Evolutionary conservation across 2,329 filamentous ascomycete genomes (phyloP), one percentile per base, ranked within the genome.

Genomic region (Pyrenophora graminea): DNA sequence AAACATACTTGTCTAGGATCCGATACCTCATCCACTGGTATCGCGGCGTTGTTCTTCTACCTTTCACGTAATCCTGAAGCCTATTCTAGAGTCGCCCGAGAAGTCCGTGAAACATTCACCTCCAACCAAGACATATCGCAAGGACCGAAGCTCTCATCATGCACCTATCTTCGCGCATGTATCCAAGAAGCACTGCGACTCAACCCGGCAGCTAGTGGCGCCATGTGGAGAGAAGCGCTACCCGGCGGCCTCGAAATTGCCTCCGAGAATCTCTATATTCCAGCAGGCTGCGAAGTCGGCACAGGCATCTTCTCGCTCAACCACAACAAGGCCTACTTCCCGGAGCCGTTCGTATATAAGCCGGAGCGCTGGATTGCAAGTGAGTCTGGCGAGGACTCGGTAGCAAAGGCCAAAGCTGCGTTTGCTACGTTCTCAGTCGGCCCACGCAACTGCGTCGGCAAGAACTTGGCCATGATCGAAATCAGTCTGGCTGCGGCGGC

Each of bases 31-130:
- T 65, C 68, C 3, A 68, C 65, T 23, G 59, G 63, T 23, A 37
- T 70, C 7, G 32, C 61, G 9, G 61, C 62, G 23, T 58, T 56
- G 3, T 61, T 74, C 49, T 74, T 72, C 58, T 75, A 76, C 59
- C 64, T 76, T 10, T 51, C 69, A 6, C 65, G 66, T 9, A 62
- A 75, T 43, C 61, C 68, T 4, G 43, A 53, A 18, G 51, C 51
- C 12, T 65, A 71, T 18, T 23, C 45, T 6, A 19, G 21, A 9
- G 38, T 62, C 2, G 44, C 42, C 2, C 8, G 33, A 6, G 65
- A 70, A 37, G 48, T 69, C 12, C 50, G 56, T 12, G 31, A 12
- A 1, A 51, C 51, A 1, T 61, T 65, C 23, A 23, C 38, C 17
- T n/a, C 18, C 25, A 40, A 50, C 12, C 46, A 57, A 15, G 62